Base-by-base conservation (phyloP, 2,329 filamentous ascomycete genomes). In the Sclerotinia spermophila region DNA sequence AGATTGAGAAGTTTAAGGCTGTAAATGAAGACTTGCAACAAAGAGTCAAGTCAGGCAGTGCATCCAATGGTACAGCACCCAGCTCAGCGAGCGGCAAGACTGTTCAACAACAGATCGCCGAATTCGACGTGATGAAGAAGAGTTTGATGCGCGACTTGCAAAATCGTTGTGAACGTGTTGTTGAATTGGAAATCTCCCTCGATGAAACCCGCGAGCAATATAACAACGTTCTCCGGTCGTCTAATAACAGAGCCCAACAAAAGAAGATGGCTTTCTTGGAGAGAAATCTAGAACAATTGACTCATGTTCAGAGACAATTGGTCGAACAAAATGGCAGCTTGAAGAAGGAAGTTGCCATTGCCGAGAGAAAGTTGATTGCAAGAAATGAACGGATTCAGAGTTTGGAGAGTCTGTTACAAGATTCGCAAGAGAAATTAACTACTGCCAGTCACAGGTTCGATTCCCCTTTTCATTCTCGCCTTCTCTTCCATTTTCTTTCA, bases 181-280 rank as follows among this genome's bases (percentile, higher is more conserved):
- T 99, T 27, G 96, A 99, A 84, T 89, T 99, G 40, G 96, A 99
- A 82, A 99, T 99, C 78, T 97, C 93, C 48, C 87, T 99, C 66
- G 96, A 99, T 79, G 94, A 97, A 84, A 97, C 96, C 0, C 89
- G 96, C 70, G 96, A 99, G 84, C 96, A 99, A 83, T 99, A 99
- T 84, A 98, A 99, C 85, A 97, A 97, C 78, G 96, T 99, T 72
- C 87, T 99, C 71, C 91, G 95, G 70, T 96, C 93, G 65, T 97
- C 93, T 75, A 99, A 99, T 85, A 98, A 97, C 85, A 92, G 96
- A 72, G 95, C 96, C 35, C 96, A 99, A 84, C 96, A 99, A 83
- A 99, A 99, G 91, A 99, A 99, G 88, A 98, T 99, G 92, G 96
- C 96, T 24, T 99, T 99, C 87, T 84, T 99, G 66, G 96, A 99